These are phyloP conservation scores for Ogataea corticis DNA, from an alignment of 805 yeast genomes.

Conservation along the genomic window DNA sequence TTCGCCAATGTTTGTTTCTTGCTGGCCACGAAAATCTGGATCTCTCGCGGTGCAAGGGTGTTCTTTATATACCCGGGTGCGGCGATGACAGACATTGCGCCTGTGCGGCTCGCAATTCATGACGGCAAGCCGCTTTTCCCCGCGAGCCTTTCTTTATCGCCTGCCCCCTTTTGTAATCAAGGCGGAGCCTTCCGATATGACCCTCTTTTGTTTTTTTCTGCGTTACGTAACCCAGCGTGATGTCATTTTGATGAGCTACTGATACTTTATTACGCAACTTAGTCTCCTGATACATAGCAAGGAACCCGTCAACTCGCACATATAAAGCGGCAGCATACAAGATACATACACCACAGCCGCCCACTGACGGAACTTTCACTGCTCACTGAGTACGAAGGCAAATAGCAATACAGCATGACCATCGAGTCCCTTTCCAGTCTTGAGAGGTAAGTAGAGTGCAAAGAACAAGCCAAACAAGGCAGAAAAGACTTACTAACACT, in stretches of 20 bases:
- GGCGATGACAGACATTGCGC: not conserved
- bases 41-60: not conserved
- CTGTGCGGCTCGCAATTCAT: too few species aligned
- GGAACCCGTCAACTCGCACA: too few species aligned
- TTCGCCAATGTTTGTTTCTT: not conserved
- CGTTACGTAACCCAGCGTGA: slow-evolving; percentile 6
- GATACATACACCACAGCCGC: too few species aligned
- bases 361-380: too few species aligned
- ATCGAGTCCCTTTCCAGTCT: slow-evolving; percentile 16
- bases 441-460: slow-evolving; percentile 10
- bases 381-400: too few species aligned
- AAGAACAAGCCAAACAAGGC: not conserved
- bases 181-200: slow-evolving; percentile 4
- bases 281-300: not conserved
- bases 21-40: slow-evolving; percentile 4
- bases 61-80: not conserved
- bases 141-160: not conserved
- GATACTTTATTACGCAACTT: not conserved
- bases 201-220: not conserved
- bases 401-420: slow-evolving; percentile 12
- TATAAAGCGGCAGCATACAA: too few species aligned
- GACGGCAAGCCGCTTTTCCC: not conserved
- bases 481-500: not conserved
- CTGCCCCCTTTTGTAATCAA: not conserved
- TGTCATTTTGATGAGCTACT: not conserved